phyloP scores from a whole-genome alignment of 768 basidiomycete genomes.

The Phlebiopsis gigantea region DNA sequence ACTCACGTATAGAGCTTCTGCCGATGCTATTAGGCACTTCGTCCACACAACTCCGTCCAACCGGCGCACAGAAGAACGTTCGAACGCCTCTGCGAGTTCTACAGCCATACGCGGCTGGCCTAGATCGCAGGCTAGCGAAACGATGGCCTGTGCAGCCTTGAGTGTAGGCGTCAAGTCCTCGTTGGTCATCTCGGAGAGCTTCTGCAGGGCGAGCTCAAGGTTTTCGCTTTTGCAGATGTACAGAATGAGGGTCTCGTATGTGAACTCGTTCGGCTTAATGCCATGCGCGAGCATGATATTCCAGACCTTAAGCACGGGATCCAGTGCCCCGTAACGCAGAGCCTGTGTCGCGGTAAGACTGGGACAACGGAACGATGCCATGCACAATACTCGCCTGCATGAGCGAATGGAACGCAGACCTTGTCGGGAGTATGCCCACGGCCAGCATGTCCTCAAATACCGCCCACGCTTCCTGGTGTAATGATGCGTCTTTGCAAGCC shows the following conservation, averaged over 20 bases:
- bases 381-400: conserved; percentile 41
- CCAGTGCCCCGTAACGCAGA: conserved; percentile 20
- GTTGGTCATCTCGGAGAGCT: conserved; percentile 52
- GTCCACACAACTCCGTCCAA: conserved; percentile 58
- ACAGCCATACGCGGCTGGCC: conserved; percentile 64
- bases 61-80: conserved; percentile 46
- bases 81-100: conserved; percentile 62
- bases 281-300: conserved; percentile 48
- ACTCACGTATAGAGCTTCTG: conserved; percentile 65
- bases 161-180: conserved; percentile 47
- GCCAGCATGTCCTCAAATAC: conserved; percentile 65
- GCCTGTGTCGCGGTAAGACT: conserved; percentile 21
- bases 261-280: conserved; percentile 45
- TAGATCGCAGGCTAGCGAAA: conserved; percentile 46
- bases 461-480: conserved; percentile 53
- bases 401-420: conserved; percentile 52
- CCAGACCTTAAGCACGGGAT: conserved; percentile 35
- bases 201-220: conserved; percentile 61
- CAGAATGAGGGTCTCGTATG: conserved; percentile 49
- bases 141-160: conserved; percentile 43
- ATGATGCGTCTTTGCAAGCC: conserved; percentile 38
- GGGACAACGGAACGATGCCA: background rate
- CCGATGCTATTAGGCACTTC: conserved; percentile 58
- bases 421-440: conserved; percentile 42
- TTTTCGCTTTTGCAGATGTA: conserved; percentile 42